Evolutionary conservation across 1,284 basidiomycete species (phyloP), one percentile per base, ranked within the genome.

Genomic region (Fomitopsis schrenkii): DNA sequence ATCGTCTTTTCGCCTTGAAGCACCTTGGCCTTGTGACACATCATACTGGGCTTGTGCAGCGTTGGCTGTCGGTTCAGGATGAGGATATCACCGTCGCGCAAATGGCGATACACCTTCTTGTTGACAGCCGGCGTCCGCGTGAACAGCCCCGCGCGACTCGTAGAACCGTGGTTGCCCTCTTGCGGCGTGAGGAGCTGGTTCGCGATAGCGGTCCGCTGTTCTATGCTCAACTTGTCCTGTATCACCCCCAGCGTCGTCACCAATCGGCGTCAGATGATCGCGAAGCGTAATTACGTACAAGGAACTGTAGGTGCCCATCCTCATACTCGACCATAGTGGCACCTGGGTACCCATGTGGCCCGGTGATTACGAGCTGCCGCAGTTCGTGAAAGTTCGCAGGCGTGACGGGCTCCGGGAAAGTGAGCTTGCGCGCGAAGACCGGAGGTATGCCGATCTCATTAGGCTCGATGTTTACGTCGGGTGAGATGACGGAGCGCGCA

Each of bases 31-130:
- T 88, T 91, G 77, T 99, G 97, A 10, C 91, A 93, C 97, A 99
- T 99, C 97, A 99, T 99, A 81, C 93, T 95, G n/a, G 97, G 97
- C 75, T 99, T 99, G 77, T 99, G 97, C 62, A 99, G 81, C 1
- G 97, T 99, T 9, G 97, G 97, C 81, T 99, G 97, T 64, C 97
- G 93, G 74, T 99, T 99, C 59, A 99, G 81, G 68, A 99, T 93
- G 64, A 99, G 80, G 62, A 98, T 92, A 73, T 99, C 97, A 2
- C 97, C 97, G 74, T 99, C 95, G 60, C 87, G 86, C 14, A 99
- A 82, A 79, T 99, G 97, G 58, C 97, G 86, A 75, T 97, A 94
- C 44, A 99, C 97, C 76, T 98, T 98, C 82, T 99, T 98, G 79
- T 98, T 97, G 67, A 95, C 81, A 14, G 91, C 80, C 8, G 88